These are phyloP conservation scores for Candida pseudoviswanathii DNA, from an alignment of 1,139 yeast species.

Conservation along the genomic window DNA sequence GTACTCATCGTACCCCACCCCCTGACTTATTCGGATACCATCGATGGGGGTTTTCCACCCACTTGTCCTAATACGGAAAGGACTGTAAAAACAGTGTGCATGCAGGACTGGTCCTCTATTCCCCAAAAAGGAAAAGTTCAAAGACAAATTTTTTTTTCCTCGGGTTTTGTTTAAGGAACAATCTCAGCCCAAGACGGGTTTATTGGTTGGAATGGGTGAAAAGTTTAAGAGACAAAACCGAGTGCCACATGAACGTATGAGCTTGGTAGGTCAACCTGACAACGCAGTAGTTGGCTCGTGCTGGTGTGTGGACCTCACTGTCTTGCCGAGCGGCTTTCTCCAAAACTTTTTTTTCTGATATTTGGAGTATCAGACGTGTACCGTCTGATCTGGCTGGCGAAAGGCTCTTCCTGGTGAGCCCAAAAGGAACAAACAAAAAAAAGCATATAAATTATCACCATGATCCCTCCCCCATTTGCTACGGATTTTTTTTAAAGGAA, in stretches of 20 bases:
- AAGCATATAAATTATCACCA: not conserved
- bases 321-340: too few relatives aligned
- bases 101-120: not conserved
- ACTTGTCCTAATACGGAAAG: not conserved
- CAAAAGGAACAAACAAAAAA: not conserved
- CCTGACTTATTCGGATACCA: not conserved
- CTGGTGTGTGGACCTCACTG: too few relatives aligned
- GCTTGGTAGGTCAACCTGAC: not conserved
- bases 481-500: not conserved
- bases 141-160: not conserved
- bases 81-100: not conserved
- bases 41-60: too few relatives aligned
- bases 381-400: not conserved
- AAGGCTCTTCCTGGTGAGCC: not conserved
- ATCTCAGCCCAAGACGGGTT: not conserved
- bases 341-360: too few relatives aligned
- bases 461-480: not conserved
- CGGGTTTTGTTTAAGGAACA: not conserved
- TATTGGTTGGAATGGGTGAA: not conserved
- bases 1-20: not conserved
- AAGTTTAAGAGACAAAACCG: not conserved
- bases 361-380: not conserved
- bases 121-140: constrained; percentile 1
- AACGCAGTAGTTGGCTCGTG: too few relatives aligned
- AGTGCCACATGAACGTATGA: not conserved